Evolutionary conservation across 306 rosid genomes (phyloP), one percentile per base, ranked within the genome.

Genomic region (Alnus glutinosa): DNA sequence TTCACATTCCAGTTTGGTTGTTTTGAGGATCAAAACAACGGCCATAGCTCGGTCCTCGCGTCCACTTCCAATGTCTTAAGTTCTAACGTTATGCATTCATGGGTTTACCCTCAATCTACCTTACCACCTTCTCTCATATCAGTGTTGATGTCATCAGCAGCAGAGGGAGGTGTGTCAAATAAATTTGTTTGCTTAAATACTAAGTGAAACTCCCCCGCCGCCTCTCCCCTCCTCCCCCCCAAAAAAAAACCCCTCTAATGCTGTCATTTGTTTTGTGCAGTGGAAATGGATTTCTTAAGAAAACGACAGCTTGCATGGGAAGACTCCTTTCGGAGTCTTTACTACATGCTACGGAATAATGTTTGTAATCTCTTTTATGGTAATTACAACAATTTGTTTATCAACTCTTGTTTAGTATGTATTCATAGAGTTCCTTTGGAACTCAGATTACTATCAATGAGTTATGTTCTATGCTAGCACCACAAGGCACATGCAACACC

Each of bases 21-120:
- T 78, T 79, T 59, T 67, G 81, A 63, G 59, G 85, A 78, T 84
- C 87, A 85, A 77, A 76, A 74, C 80, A 71, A 81, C 76, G 84
- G 84, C 71, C 34, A 28, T 71, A 42, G 73, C 79, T 81, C 82
- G 10, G 74, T 58, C 61, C 73, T 51, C 54, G 48, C 78, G 48
- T 51, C 80, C 14, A 79, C 81, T 84, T 86, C 89, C 10, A 76
- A 83, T 57, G 85, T 77, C 30, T 73, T 79, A 11, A 70, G 62
- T 62, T 74, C 85, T 66, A 78, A 82, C 70, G 81, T 78, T 55
- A 78, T 94, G 81, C 93, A 91, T 81, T 92, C 98, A 46, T 94
- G 98, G 98, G 81, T 91, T 87, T 89, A 94, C 80, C 98, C 98
- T 61, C 99, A 96, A 83, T 90, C 97, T 66, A 76, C 89, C 73